Evolutionary conservation across 768 basidiomycete species (phyloP).

Genomic region (Suillus tomentosus): DNA sequence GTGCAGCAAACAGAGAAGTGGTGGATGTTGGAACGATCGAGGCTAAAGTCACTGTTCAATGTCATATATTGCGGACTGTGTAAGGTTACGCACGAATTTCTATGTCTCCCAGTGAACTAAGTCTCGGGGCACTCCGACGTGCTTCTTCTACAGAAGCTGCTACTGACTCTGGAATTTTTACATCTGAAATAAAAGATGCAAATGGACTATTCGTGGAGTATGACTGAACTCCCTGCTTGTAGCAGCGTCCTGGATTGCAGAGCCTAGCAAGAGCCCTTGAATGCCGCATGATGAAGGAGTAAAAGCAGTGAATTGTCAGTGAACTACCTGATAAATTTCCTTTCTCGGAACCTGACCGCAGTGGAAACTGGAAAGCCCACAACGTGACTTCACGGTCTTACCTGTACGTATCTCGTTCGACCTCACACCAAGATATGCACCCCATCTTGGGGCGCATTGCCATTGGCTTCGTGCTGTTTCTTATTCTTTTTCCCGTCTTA

Average conservation of each 20-base stretch:
- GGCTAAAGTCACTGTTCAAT: not conserved
- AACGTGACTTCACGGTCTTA: constrained; percentile 3
- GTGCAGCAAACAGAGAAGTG: constrained; percentile 12
- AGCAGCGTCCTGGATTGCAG: not conserved
- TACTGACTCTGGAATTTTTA: constrained; percentile 4
- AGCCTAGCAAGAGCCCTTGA: constrained; percentile 11
- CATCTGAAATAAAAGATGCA: constrained; percentile 11
- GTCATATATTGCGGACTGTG: not conserved
- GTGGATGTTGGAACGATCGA: not conserved
- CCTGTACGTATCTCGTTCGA: constrained; percentile 10
- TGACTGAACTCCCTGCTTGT: not conserved
- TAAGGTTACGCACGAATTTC: constrained; percentile 23
- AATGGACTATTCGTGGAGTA: constrained; percentile 3
- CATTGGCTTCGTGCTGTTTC: constrained; percentile 66
- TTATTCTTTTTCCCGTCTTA: constrained; percentile 87
- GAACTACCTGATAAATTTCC: not conserved
- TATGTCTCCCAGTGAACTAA: constrained; percentile 25
- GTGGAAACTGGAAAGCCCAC: too few relatives aligned
- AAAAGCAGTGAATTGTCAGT: not conserved
- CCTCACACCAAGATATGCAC: constrained; percentile 35
- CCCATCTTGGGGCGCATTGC: constrained; percentile 59
- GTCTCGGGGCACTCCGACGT: constrained; percentile 14
- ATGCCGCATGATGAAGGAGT: constrained; percentile 9
- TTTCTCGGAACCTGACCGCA: not conserved
- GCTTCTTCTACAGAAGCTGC: not conserved